Percentiles rank a stretch among this genome's conserved stretches.
These are phyloP conservation scores for Senecio squalidus DNA, from an alignment of 140 eudicot species.

Conservation along the genomic window DNA sequence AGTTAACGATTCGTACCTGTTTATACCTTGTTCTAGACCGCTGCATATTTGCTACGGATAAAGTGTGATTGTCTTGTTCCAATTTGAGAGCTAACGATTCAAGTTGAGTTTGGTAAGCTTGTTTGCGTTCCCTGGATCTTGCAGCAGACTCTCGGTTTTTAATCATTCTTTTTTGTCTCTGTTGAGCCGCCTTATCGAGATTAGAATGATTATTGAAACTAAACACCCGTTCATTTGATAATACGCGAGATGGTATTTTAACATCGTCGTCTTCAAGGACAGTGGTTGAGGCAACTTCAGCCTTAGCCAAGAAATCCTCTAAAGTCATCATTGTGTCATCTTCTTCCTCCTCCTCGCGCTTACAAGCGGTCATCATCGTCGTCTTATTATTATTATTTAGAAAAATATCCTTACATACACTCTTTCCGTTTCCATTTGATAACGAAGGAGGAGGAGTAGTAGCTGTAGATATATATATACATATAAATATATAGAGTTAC, in stretches of 20 bases:
- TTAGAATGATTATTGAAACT: constrained; percentile 22
- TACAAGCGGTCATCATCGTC: too few relatives aligned
- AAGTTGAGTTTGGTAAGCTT: constrained; percentile 81
- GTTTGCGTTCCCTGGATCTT: constrained; percentile 88
- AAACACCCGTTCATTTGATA: constrained; percentile 41
- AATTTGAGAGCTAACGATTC: constrained; percentile 70
- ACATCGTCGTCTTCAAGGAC: constrained; percentile 34
- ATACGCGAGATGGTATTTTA: constrained; percentile 16
- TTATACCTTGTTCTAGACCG: constrained; percentile 51
- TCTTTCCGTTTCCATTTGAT: constrained; percentile 13
- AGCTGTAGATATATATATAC: too few relatives aligned
- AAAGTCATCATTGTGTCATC: constrained; percentile 60
- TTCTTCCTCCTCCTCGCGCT: constrained; percentile 57
- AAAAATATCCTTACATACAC: constrained; percentile 77
- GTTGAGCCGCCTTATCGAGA: constrained; percentile 74
- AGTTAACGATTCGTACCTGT: constrained; percentile 63
- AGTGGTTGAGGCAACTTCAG: constrained; percentile 35
- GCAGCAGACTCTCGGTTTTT: constrained; percentile 97
- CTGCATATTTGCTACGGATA: constrained; percentile 64
- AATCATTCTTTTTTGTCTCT: constrained; percentile 93
- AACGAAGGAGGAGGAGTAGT: too few relatives aligned
- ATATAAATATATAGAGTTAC: too few relatives aligned
- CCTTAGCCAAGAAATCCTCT: constrained; percentile 79
- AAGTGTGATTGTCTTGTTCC: constrained; percentile 70
- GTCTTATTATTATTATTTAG: constrained; percentile 22